Base-by-base conservation (phyloP, 768 basidiomycete genomes). In the Suillus occidentalis region DNA sequence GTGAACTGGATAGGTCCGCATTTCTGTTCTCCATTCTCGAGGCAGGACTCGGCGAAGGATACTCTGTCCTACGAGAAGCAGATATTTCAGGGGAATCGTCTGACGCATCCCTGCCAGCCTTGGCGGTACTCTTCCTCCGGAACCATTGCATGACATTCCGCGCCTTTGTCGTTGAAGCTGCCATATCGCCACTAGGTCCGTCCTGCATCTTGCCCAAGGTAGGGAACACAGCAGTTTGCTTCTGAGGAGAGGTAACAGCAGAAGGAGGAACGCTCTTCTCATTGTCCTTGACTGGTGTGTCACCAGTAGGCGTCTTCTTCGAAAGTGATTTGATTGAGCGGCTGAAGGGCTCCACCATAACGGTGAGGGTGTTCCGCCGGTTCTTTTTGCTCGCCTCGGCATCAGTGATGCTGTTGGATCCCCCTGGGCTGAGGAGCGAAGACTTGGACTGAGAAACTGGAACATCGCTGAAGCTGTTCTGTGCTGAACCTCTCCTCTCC, bases 71-170 rank as follows among this genome's bases (percentile, higher is more conserved):
- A 0, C 69, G 76, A 7, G 65, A 2, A 1, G 62, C 14, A 4
- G 63, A 67, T 8, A 66, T 28, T 18, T 65, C 69, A 3, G 71
- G 43, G 1, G 37, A 20, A 63, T 75, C 75, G 57, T 70, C 71
- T 28, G 67, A 67, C 36, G 65, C 71, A 31, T 72, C 78, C 59
- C 64, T 69, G 47, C 71, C 76, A 63, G 69, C 73, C 71, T 74
- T 76, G 61, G 58, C 75, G 3, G 86, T 89, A 72, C 87, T 89
- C 77, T 84, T 86, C 63, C 84, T 85, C 76, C 91, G 83, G 86
- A 99, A 99, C 97, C 97, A 99, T 69, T 95, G 90, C 97, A 99
- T 99, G 61, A 99, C 97, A 73, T 91, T 94, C 76, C 89, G 88
- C 5, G 97, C 95, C 76, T 95, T 92, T 77, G 85, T 89, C n/a